phyloP scores from a whole-genome alignment of 441 rosid genomes.

The Oxalis stricta region DNA sequence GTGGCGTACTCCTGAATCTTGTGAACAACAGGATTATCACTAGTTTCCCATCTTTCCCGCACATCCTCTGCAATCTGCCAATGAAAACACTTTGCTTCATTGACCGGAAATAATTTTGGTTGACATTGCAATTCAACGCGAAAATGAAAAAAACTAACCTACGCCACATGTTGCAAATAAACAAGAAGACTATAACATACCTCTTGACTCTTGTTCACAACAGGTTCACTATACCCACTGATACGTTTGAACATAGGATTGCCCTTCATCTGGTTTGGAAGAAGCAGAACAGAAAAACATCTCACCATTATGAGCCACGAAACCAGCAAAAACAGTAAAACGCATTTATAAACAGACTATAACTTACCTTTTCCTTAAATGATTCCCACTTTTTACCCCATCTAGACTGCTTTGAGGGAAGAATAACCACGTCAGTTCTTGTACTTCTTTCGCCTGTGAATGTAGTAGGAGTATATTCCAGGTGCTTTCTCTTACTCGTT shows the following conservation, averaged over 20 bases:
- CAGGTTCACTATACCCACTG: conserved; percentile 68
- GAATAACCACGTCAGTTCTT: conserved; percentile 59
- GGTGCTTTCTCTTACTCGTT: conserved; percentile 60
- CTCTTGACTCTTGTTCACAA: conserved; percentile 81
- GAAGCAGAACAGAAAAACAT: not conserved
- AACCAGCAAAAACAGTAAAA: no score
- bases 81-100: not conserved
- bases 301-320: not conserved
- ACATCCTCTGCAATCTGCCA: conserved; percentile 79
- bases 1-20: conserved; percentile 83
- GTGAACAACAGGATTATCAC: conserved; percentile 81
- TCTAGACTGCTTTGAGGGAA: conserved; percentile 46
- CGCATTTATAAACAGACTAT: no score
- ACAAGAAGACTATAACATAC: conserved; percentile 14
- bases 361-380: conserved; percentile 44
- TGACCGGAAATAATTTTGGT: not conserved
- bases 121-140: no score
- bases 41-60: conserved; percentile 93
- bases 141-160: not conserved
- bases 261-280: conserved; percentile 44
- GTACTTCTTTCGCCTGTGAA: conserved; percentile 63
- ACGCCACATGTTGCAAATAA: no score
- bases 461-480: conserved; percentile 56
- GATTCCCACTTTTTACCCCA: conserved; percentile 76
- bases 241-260: conserved; percentile 56